These are phyloP conservation scores for Austropuccinia psidii DNA, from an alignment of 1,284 basidiomycete genomes.

Conservation along the genomic window DNA sequence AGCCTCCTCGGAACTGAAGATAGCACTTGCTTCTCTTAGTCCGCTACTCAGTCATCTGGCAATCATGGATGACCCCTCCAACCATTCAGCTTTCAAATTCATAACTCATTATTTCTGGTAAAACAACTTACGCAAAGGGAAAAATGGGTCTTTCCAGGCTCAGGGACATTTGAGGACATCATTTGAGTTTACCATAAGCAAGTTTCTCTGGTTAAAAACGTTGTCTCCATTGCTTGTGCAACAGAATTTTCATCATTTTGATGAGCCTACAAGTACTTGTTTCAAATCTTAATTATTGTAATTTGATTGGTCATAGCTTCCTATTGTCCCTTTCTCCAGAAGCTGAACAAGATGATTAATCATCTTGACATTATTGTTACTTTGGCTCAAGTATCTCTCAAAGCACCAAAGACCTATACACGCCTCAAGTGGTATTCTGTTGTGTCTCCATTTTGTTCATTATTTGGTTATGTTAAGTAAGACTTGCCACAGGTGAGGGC, in stretches of 20 bases:
- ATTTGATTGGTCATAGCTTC: too few species aligned
- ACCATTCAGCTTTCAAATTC: conserved; percentile 73
- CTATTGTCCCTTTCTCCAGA: conserved; percentile 81
- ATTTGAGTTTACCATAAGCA: conserved; percentile 93
- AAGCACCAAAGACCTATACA: conserved; percentile 77
- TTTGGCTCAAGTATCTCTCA: conserved; percentile 81
- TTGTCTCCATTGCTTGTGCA: conserved; percentile 82
- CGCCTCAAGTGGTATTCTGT: conserved; percentile 59
- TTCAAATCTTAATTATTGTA: not conserved
- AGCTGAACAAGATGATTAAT: conserved; percentile 77
- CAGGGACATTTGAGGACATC: conserved; percentile 85
- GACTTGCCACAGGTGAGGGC: conserved; percentile 58
- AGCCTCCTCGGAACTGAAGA: conserved; percentile 69
- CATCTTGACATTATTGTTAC: conserved; percentile 85
- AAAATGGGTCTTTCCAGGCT: conserved; percentile 80
- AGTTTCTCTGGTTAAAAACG: conserved; percentile 77
- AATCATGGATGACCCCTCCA: conserved; percentile 70
- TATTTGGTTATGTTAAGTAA: too few species aligned
- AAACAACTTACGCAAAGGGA: conserved; percentile 83
- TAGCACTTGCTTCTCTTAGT: conserved; percentile 68
- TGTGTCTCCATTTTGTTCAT: not conserved
- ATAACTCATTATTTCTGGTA: conserved; percentile 83
- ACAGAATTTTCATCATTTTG: conserved; percentile 25
- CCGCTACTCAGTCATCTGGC: conserved; percentile 77
- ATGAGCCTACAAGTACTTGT: not conserved